Evolutionary conservation across 345 rosid species (phyloP).

Genomic region (Citrus maxima): DNA sequence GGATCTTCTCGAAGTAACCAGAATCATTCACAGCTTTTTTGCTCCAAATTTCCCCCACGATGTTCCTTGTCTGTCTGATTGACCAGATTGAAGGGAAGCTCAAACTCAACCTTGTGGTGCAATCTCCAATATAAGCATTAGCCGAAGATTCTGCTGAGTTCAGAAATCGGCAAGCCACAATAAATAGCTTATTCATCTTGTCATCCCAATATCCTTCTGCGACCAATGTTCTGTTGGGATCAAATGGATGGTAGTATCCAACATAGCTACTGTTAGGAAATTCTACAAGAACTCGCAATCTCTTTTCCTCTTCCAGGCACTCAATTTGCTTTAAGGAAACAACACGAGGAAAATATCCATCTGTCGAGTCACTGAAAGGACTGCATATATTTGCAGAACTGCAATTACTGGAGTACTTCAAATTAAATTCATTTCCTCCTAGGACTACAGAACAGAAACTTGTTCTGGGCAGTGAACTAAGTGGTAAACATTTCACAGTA

Average conservation of each 20-base stretch:
- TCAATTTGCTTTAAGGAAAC: conserved; percentile 27
- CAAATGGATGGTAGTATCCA: conserved; percentile 5
- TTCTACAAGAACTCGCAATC: conserved; percentile 17
- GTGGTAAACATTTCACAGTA: neutral
- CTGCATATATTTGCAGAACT: conserved; percentile 18
- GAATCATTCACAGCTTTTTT: conserved; percentile 17
- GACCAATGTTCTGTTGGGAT: conserved; percentile 26
- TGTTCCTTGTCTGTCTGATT: conserved; percentile 19
- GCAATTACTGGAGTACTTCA: conserved; percentile 25
- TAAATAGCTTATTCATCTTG: conserved; percentile 25
- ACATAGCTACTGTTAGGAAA: conserved; percentile 5
- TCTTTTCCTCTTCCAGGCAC: conserved; percentile 22
- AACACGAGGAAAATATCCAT: conserved; percentile 17
- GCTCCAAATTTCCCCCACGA: conserved; percentile 42
- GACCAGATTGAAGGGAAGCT: conserved; percentile 38
- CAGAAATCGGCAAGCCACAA: conserved; percentile 35
- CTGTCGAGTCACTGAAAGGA: conserved; percentile 9
- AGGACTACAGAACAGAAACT: conserved; percentile 22
- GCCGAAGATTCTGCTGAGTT: conserved; percentile 24
- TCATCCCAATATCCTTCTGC: conserved; percentile 60
- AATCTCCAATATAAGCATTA: conserved; percentile 41
- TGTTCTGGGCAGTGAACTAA: neutral
- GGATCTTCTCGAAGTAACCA: conserved; percentile 30
- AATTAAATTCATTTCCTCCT: conserved; percentile 10
- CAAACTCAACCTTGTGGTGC: conserved; percentile 39